These are phyloP conservation scores for Neofusicoccum parvum DNA, from an alignment of 2,329 filamentous ascomycete genomes.

Conservation along the genomic window DNA sequence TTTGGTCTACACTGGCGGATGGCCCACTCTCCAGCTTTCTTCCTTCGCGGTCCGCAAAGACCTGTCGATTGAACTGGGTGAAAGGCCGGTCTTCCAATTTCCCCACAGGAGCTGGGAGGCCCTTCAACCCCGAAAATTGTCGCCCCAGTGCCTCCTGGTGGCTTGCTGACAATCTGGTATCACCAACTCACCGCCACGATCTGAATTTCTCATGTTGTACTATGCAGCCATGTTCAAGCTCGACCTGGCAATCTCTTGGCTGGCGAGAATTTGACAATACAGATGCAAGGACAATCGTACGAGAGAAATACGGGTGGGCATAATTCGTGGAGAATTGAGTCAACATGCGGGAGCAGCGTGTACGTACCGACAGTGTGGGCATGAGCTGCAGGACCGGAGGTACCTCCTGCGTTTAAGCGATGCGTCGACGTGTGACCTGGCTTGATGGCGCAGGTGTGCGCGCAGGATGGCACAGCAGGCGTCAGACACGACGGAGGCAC, in stretches of 20 bases:
- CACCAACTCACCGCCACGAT: slow-evolving; percentile 11
- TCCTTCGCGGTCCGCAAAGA: no score
- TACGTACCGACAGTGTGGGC: neutral
- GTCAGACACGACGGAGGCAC: neutral
- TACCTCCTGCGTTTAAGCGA: slow-evolving; percentile 5
- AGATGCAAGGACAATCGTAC: neutral
- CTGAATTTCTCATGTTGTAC: neutral
- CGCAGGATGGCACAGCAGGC: neutral
- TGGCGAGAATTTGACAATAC: neutral
- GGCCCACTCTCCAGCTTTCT: no score
- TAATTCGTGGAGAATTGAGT: neutral
- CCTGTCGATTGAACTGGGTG: no score
- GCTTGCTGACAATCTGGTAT: slow-evolving; percentile 10
- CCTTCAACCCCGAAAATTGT: neutral
- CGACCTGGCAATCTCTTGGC: neutral
- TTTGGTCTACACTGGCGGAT: no score
- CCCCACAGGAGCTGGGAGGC: neutral
- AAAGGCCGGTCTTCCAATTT: no score
- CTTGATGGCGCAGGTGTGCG: neutral
- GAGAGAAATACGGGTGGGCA: neutral
- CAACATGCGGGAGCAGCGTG: neutral
- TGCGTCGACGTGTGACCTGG: neutral
- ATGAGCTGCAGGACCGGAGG: neutral
- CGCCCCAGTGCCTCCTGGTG: neutral
- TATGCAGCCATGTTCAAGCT: slow-evolving; percentile 1